Evolutionary conservation across 495 filamentous ascomycete genomes (phyloP).

Genomic region (Neohortaea acidophila): DNA sequence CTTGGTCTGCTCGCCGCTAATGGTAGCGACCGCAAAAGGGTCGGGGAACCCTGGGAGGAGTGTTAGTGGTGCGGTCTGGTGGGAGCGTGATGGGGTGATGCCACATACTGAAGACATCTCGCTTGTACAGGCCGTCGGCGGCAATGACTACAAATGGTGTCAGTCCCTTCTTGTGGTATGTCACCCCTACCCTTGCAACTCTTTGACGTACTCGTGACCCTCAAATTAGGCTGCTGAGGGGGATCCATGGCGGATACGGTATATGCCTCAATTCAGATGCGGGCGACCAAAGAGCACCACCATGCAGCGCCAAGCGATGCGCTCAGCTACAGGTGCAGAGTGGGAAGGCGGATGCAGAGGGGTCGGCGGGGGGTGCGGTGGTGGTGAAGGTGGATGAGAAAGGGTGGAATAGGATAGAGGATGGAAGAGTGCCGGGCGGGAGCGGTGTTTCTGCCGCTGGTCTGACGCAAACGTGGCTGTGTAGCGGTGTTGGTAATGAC

Average conservation of each 20-base stretch:
- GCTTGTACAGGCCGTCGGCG: constrained; percentile 94
- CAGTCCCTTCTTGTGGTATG: constrained; percentile 16
- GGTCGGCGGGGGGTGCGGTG: no score
- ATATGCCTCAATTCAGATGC: no score
- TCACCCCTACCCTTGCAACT: background rate
- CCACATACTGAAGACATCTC: constrained; percentile 89
- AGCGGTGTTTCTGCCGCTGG: no score
- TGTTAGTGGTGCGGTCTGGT: constrained; percentile 10
- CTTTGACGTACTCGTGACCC: constrained; percentile 44
- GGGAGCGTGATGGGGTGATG: constrained; percentile 5
- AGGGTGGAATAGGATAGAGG: no score
- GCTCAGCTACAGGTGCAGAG: no score
- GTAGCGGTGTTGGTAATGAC: no score
- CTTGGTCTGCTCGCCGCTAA: constrained; percentile 90
- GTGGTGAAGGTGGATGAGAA: no score
- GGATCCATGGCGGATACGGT: constrained; percentile 27
- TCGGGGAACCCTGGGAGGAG: constrained; percentile 68
- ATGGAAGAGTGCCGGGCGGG: no score
- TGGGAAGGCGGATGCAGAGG: no score
- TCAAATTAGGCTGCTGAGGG: constrained; percentile 40
- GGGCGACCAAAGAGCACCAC: no score
- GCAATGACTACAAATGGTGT: constrained; percentile 66
- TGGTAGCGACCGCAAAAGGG: constrained; percentile 92
- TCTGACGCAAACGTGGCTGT: no score
- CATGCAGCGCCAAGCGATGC: no score